Evolutionary conservation across 2,329 filamentous ascomycete species (phyloP).

Genomic region (Cladosporium sp.): DNA sequence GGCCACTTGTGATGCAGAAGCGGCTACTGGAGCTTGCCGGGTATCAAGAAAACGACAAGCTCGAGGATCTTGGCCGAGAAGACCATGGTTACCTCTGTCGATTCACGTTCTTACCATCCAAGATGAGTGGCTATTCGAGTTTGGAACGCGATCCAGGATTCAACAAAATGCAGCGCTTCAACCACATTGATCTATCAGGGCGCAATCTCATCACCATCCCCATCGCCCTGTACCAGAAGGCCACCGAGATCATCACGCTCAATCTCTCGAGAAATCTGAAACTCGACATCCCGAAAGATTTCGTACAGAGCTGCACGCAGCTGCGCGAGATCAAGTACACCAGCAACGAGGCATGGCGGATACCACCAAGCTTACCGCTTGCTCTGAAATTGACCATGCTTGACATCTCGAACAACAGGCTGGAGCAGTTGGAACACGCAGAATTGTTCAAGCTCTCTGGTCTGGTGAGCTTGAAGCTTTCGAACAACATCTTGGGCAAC

Average conservation of each 20-base stretch:
- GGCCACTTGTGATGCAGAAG: constrained; percentile 87
- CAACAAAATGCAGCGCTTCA: constrained; percentile 80
- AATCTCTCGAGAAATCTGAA: constrained; percentile 91
- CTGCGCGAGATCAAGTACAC: constrained; percentile 93
- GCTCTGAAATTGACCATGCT: constrained; percentile 78
- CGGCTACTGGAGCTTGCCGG: constrained; percentile 83
- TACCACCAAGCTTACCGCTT: constrained; percentile 77
- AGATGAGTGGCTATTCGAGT: constrained; percentile 70
- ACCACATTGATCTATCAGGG: constrained; percentile 84
- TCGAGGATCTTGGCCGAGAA: constrained; percentile 91
- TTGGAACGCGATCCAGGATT: constrained; percentile 73
- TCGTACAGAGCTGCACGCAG: constrained; percentile 87
- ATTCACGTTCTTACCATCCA: constrained; percentile 87
- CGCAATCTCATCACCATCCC: constrained; percentile 91
- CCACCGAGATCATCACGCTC: constrained; percentile 85
- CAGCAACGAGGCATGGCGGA: constrained; percentile 81
- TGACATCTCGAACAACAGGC: constrained; percentile 88
- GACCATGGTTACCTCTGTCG: constrained; percentile 96
- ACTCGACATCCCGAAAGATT: constrained; percentile 88
- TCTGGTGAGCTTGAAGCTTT: constrained; percentile 81
- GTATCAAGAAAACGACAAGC: constrained; percentile 75
- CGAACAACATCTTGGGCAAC: constrained; percentile 80
- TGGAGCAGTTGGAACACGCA: constrained; percentile 81
- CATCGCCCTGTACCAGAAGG: constrained; percentile 86
- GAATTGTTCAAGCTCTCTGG: constrained; percentile 69